Evolutionary conservation across 257 asterid genomes (phyloP), one percentile per base, ranked within the genome.

Genomic region (Solanum habrochaites): DNA sequence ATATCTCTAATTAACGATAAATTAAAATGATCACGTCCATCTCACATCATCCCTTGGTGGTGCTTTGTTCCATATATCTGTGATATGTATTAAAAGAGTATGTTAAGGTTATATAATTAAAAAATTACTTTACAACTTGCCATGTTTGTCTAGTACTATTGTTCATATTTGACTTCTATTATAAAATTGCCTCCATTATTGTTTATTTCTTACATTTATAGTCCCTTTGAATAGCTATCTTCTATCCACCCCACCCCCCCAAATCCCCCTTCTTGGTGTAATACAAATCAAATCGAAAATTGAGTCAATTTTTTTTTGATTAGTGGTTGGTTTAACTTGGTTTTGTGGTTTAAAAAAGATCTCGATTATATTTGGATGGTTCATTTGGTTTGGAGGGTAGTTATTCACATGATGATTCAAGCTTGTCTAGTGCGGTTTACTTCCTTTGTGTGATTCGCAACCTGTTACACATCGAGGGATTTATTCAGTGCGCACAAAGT

Each of bases 361-460:
- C 4, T 0, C 39, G 39, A 37, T 6, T 37, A 37, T 37, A 37
- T 35, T 37, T 37, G 1, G 9, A 49, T 15, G 21, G 0, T 8
- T 49, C 0, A 49, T 0, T 49, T 49, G 60, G 0, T 15, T 49
- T 49, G 21, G 60, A 49, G 21, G 21, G 20, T 47, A 18, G 1
- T 5, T 47, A 47, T 47, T 2, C 3, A 5, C 2, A 47, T 8
- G 58, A 47, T 47, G 8, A 15, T 15, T 0, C 0, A 0, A 3
- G 3, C 60, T 49, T 49, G 21, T 3, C 8, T 15, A 49, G 21
- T 49, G 23, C 21, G 0, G 9, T 49, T 49, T 2, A 49, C 60
- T 5, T 5, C 0, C 0, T 20, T 2, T 2, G 1, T 15, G 21
- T 49, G 21, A 0, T 49, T 49, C 8, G 0, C 60, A 49, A 49